These are phyloP conservation scores for Colletotrichum brevisporum DNA, from an alignment of 2,329 filamentous ascomycete genomes.

Conservation along the genomic window DNA sequence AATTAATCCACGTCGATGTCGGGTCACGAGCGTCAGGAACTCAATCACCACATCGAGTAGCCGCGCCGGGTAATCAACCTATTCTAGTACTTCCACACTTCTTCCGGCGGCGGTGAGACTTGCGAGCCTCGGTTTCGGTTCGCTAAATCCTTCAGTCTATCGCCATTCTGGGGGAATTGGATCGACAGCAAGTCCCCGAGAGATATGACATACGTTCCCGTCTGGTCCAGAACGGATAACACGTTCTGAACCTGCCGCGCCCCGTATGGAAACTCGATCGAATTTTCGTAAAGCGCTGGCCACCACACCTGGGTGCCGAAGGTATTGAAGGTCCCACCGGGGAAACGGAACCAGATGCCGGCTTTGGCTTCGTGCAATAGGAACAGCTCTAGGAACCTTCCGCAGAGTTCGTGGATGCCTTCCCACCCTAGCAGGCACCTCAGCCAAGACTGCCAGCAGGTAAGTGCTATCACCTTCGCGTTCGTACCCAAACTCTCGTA, in stretches of 20 bases:
- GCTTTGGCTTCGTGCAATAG: background rate
- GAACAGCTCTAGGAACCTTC: background rate
- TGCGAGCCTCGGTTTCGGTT: background rate
- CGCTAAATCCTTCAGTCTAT: background rate
- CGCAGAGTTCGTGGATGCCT: background rate
- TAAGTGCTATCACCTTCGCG: background rate
- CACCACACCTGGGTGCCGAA: background rate
- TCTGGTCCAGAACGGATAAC: background rate
- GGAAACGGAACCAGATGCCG: background rate
- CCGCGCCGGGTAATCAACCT: no score
- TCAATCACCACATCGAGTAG: no score
- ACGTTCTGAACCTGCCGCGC: background rate
- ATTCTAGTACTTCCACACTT: background rate
- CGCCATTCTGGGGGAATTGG: background rate
- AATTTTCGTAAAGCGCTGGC: background rate
- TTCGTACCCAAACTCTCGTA: background rate
- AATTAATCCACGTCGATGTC: no score
- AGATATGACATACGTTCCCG: background rate
- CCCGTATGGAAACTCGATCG: no score
- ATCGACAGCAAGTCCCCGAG: background rate
- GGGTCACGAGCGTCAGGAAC: no score
- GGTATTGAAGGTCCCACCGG: background rate
- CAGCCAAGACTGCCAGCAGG: background rate
- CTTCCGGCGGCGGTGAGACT: no score
- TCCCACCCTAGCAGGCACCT: fast-evolving